Percentiles rank a stretch among this genome's conserved stretches.
Evolutionary conservation across 2,329 filamentous ascomycete species (phyloP).

Genomic region (Colletotrichum zoysiae): DNA sequence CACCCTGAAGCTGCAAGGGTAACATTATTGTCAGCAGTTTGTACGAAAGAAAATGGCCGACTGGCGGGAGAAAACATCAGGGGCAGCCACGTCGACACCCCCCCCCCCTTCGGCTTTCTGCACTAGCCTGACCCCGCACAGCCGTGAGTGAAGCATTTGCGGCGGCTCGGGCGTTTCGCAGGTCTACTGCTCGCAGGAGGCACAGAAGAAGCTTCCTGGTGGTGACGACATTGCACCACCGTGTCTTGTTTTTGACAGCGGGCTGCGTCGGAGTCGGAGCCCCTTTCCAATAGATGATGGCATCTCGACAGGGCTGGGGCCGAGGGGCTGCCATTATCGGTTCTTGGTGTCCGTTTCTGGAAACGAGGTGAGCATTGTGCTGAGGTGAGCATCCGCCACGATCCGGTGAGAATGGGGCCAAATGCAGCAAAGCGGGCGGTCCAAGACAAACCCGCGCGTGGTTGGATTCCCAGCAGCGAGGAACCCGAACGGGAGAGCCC

Average conservation of each 20-base stretch:
- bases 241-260: constrained; percentile 22
- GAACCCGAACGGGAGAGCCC: constrained; percentile 21
- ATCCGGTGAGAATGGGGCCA: constrained; percentile 10
- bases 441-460: not conserved
- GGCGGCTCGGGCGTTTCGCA: constrained; percentile 18
- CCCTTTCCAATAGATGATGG: constrained; percentile 1
- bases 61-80: constrained; percentile 18
- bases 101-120: not conserved
- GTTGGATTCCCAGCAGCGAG: constrained; percentile 13
- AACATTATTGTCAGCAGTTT: constrained; percentile 24
- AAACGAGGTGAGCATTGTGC: constrained; percentile 16
- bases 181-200: constrained; percentile 5
- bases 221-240: constrained; percentile 28
- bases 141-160: constrained; percentile 17
- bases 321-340: constrained; percentile 4
- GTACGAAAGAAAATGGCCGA: constrained; percentile 38
- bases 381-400: constrained; percentile 32
- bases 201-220: not conserved
- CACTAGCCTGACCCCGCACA: constrained; percentile 4
- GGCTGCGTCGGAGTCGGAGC: constrained; percentile 8
- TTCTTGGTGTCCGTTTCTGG: not conserved
- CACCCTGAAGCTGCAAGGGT: constrained; percentile 28
- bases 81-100: not conserved
- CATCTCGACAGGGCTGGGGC: not conserved
- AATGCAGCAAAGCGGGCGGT: constrained; percentile 22